These are phyloP conservation scores for Paecilomyces sp. DNA, from an alignment of 2,329 filamentous ascomycete species.

Conservation along the genomic window DNA sequence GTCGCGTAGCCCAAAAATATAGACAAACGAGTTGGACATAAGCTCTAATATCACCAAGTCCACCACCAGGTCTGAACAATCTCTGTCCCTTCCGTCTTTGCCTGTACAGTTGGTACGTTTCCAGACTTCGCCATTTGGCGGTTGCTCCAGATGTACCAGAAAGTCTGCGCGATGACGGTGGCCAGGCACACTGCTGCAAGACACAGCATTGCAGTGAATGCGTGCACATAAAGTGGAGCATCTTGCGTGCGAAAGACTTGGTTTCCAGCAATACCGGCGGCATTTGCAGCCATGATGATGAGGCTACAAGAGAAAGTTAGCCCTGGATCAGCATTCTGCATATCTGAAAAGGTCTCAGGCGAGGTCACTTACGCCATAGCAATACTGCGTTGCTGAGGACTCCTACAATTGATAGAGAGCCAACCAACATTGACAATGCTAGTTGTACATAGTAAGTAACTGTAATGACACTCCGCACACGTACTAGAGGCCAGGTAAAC, in stretches of 20 bases:
- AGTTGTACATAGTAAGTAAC: slow-evolving; percentile 4
- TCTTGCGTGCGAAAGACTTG: slow-evolving; percentile 7
- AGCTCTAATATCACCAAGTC: neutral
- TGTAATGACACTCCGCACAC: neutral
- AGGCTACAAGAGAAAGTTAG: slow-evolving; percentile 13
- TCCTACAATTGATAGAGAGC: slow-evolving; percentile 49
- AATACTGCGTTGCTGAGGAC: slow-evolving; percentile 52
- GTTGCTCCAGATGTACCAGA: neutral
- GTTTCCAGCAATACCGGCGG: slow-evolving; percentile 4
- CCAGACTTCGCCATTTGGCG: neutral
- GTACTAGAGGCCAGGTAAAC: slow-evolving; percentile 1
- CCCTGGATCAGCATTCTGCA: neutral
- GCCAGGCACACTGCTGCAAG: slow-evolving; percentile 4
- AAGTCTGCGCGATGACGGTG: slow-evolving; percentile 1
- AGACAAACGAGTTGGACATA: too few species aligned
- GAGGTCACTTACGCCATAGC: slow-evolving; percentile 49
- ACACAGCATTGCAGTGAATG: slow-evolving; percentile 2
- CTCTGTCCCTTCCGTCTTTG: neutral
- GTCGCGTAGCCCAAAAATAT: too few species aligned
- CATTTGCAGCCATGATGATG: slow-evolving; percentile 55
- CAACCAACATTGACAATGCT: slow-evolving; percentile 51
- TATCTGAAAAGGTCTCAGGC: neutral
- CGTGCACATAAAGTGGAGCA: slow-evolving; percentile 5
- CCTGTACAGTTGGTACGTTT: neutral
- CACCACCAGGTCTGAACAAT: neutral